These are phyloP conservation scores for Nitzschia putrida DNA, from an alignment of 108 stramenopile genomes.

Conservation along the genomic window DNA sequence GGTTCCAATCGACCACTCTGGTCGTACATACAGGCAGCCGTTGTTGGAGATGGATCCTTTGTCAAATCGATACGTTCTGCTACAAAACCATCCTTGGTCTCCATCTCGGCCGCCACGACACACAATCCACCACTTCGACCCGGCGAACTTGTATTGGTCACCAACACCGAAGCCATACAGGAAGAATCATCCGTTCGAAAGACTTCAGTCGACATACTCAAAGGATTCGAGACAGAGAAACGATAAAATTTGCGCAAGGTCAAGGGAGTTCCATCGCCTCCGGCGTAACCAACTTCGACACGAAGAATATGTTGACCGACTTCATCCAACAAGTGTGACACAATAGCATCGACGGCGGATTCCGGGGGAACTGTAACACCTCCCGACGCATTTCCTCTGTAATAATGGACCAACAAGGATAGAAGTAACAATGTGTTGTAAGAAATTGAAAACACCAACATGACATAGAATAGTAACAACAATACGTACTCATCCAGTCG, in stretches of 20 bases:
- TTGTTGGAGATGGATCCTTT: not conserved
- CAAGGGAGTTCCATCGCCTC: conserved; percentile 48
- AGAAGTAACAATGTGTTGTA: conserved; percentile 7
- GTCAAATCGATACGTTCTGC: conserved; percentile 41
- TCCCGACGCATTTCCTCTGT: conserved; percentile 44
- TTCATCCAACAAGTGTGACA: conserved; percentile 77
- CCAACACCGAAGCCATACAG: conserved; percentile 62
- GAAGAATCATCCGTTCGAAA: conserved; percentile 56
- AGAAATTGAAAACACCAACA: no score
- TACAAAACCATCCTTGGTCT: conserved; percentile 50
- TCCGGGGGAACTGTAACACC: conserved; percentile 53
- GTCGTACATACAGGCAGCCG: conserved; percentile 51
- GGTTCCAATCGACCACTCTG: conserved; percentile 58
- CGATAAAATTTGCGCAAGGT: conserved; percentile 86
- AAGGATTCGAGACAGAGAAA: conserved; percentile 74
- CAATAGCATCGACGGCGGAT: conserved; percentile 70
- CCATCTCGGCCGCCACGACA: conserved; percentile 57
- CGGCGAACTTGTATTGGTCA: conserved; percentile 55
- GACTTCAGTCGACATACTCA: conserved; percentile 48
- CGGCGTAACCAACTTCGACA: conserved; percentile 75
- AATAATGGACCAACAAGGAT: not conserved
- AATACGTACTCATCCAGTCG: conserved; percentile 42
- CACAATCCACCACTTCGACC: conserved; percentile 46
- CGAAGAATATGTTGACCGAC: conserved; percentile 81
- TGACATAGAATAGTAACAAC: no score